Base-by-base conservation (phyloP, 768 basidiomycete species). In the Suillus occidentalis region DNA sequence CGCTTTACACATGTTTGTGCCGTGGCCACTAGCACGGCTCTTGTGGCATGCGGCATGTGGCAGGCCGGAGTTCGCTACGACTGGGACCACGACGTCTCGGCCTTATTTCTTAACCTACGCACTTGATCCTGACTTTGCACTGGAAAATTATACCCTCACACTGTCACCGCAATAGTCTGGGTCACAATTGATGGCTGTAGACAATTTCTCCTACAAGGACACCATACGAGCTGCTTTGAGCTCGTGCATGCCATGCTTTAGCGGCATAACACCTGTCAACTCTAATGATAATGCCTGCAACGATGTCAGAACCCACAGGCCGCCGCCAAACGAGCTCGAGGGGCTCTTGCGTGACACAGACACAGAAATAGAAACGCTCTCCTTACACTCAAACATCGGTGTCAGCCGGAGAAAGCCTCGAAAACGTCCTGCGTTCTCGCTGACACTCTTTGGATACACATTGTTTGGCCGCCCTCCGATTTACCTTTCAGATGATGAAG, bases 391-490 rank as follows among this genome's bases (percentile, higher is more conserved):
- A 8, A 87, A 88, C 69, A 74, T 86, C 6, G 86, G 83, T 28
- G 53, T 63, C 3, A 67, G 71, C 9, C 70, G 78, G 16, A 70
- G 77, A 39, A 78, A 70, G 71, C 77, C 66, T 66, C 75, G 67
- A 75, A 76, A 73, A 68, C 74, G 67, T 49, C 72, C 64, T 72
- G 76, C 60, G 69, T 74, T 60, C 69, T 73, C 66, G 75, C 84
- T 90, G 69, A 84, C 82, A 10, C 70, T 92, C 9, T 90, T 90
- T 65, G 90, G 90, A 7, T 89, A 78, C 66, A 79, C 87, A 60
- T 79, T 90, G 3, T 90, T 92, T 66, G 90, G 90, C n/a, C 80
- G 80, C 25, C 80, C 81, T 8, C 81, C 86, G 0, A 85, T 91
- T 59, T 83, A 85, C 52, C 81, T 89, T n/a, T 80, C 84, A 0